phyloP scores from a whole-genome alignment of 23 red algal species.

The Chondrus crispus region DNA sequence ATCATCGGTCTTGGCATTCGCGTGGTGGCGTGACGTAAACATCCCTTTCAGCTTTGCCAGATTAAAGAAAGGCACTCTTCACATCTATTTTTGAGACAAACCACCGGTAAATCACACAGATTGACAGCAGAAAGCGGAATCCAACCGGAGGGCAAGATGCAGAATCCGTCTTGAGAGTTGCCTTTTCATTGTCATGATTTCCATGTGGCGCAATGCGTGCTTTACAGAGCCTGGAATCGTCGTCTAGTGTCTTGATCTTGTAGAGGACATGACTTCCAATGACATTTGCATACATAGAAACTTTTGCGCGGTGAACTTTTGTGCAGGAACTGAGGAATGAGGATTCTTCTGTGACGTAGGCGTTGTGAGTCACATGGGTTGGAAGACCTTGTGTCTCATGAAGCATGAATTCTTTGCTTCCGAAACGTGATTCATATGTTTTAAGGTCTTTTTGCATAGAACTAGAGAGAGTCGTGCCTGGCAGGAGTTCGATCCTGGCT shows the following conservation, averaged over 20 bases:
- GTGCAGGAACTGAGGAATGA: neutral
- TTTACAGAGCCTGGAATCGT: neutral
- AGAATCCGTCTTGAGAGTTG: neutral
- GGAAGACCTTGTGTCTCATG: neutral
- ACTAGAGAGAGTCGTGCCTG: no score
- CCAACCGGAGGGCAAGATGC: neutral
- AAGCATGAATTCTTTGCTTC: neutral
- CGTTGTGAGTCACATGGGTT: neutral
- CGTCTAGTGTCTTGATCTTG: constrained; percentile 9
- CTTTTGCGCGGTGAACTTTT: neutral
- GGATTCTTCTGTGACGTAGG: neutral
- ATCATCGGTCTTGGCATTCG: neutral
- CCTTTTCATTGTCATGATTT: neutral
- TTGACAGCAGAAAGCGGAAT: neutral
- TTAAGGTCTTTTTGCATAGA: no score
- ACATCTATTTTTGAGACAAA: neutral
- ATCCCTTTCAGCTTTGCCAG: neutral
- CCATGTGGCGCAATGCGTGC: neutral
- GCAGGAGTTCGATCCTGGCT: no score
- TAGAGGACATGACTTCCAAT: neutral
- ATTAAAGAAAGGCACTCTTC: neutral
- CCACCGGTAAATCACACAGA: neutral
- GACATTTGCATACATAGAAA: neutral
- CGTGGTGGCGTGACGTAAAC: neutral
- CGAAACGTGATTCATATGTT: neutral